phyloP scores from a whole-genome alignment of 2,329 filamentous ascomycete species.

The Fusarium falciforme region DNA sequence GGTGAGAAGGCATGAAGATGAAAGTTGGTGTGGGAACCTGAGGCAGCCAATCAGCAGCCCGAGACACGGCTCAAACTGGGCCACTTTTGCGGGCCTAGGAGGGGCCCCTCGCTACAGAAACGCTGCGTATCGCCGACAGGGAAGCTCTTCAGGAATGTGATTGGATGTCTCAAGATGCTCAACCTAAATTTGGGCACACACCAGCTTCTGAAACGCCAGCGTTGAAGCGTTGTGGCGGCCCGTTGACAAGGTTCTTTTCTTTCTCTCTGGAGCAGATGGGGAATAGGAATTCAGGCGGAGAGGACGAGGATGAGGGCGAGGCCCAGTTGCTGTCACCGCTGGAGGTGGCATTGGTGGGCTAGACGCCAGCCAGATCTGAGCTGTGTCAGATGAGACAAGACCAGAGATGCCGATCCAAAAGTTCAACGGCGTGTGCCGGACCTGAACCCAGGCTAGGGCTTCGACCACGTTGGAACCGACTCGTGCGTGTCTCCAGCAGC shows the following conservation, averaged over 20 bases:
- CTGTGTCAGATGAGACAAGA: background rate
- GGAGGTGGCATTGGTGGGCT: slow-evolving; percentile 42
- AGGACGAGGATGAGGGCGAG: slow-evolving; percentile 24
- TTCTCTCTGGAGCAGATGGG: background rate
- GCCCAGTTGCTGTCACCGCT: slow-evolving; percentile 17
- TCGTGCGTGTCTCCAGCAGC: slow-evolving; percentile 13
- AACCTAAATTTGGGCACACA: slow-evolving; percentile 48
- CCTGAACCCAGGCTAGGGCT: background rate
- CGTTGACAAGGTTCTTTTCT: slow-evolving; percentile 22
- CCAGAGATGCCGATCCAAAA: background rate
- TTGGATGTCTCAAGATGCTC: slow-evolving; percentile 48
- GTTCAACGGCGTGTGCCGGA: background rate
- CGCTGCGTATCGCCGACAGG: slow-evolving; percentile 43
- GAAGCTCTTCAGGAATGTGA: slow-evolving; percentile 46
- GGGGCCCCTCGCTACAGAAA: slow-evolving; percentile 16
- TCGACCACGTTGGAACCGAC: background rate
- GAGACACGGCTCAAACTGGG: slow-evolving; percentile 44
- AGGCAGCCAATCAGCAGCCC: slow-evolving; percentile 35
- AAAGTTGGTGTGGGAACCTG: slow-evolving; percentile 32
- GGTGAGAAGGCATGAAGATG: slow-evolving; percentile 37
- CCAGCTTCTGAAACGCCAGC: slow-evolving; percentile 47
- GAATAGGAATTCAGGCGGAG: background rate
- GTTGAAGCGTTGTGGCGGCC: slow-evolving; percentile 39
- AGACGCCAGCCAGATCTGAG: slow-evolving; percentile 38
- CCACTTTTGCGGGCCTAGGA: slow-evolving; percentile 11